A percentile compares a stretch with the other conserved stretches of the same genome.
Conservation (phyloP, 208 protist genomes). For the Kentomonas sorsogonicus region DNA sequence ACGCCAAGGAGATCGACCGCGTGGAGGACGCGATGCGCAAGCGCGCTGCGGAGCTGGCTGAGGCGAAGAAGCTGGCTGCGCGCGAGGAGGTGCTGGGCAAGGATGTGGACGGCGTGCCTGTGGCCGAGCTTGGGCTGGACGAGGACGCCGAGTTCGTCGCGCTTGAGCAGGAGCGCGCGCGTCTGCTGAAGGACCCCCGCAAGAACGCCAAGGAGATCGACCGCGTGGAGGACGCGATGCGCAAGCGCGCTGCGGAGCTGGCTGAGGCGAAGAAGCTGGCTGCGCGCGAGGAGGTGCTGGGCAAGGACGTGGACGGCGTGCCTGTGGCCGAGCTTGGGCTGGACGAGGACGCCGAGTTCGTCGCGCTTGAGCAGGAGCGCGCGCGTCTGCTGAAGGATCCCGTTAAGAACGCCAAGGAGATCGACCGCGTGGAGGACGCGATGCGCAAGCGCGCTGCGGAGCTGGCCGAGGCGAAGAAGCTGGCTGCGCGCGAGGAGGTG, state of each 20-base stretch:
- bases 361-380: neutral
- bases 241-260: slow-evolving; percentile 17
- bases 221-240: slow-evolving; percentile 26
- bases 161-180: too few species aligned
- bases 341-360: slow-evolving; percentile 1
- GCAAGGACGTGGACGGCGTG: too few species aligned
- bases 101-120: too few species aligned
- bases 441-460: slow-evolving; percentile 24
- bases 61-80: slow-evolving; percentile 18
- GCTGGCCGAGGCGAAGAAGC: slow-evolving; percentile 37
- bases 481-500: slow-evolving; percentile 42
- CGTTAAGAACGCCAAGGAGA: slow-evolving; percentile 3
- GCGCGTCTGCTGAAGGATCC: too few species aligned
- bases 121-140: too few species aligned
- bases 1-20: slow-evolving; percentile 13
- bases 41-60: slow-evolving; percentile 17
- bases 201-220: slow-evolving; percentile 36
- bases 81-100: too few species aligned
- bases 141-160: too few species aligned
- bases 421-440: slow-evolving; percentile 18
- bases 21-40: slow-evolving; percentile 22
- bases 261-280: slow-evolving; percentile 3
- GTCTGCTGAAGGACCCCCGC: slow-evolving; percentile 21
- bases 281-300: too few species aligned
- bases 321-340: slow-evolving; percentile 4